phyloP scores from a whole-genome alignment of 768 basidiomycete species.

The Sarcodon sp. region DNA sequence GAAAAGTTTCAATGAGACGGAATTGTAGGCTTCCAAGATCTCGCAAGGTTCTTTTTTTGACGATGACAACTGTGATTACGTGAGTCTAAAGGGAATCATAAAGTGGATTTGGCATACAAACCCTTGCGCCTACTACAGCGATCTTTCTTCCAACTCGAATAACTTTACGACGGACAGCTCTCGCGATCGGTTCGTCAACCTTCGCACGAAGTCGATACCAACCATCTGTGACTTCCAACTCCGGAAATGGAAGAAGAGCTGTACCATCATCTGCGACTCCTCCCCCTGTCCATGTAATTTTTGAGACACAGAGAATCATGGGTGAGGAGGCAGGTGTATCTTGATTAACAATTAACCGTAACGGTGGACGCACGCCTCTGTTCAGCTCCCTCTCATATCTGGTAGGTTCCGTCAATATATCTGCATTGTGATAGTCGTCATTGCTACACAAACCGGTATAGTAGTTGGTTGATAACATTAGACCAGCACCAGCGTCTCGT shows the following conservation, averaged over 20 bases:
- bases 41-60: conserved; percentile 71
- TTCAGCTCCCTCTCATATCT: conserved; percentile 89
- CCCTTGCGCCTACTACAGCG: conserved; percentile 66
- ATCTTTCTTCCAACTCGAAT: conserved; percentile 78
- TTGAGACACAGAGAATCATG: conserved; percentile 77
- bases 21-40: conserved; percentile 68
- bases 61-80: conserved; percentile 39
- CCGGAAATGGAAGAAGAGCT: conserved; percentile 29
- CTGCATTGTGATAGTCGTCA: conserved; percentile 13
- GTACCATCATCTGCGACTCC: conserved; percentile 23
- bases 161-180: conserved; percentile 53
- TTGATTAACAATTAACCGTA: conserved; percentile 71
- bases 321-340: conserved; percentile 72
- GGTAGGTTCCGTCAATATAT: neutral
- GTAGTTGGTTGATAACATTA: conserved; percentile 71
- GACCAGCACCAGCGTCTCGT: conserved; percentile 68
- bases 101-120: conserved; percentile 21
- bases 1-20: conserved; percentile 48
- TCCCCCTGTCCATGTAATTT: conserved; percentile 41
- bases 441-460: conserved; percentile 57
- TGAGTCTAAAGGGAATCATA: neutral
- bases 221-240: conserved; percentile 91
- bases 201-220: conserved; percentile 84
- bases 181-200: conserved; percentile 59
- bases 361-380: conserved; percentile 61